A percentile compares a stretch with the other conserved stretches of the same genome.
Evolutionary conservation across 345 rosid species (phyloP).

Genomic region (Euphorbia lathyris): DNA sequence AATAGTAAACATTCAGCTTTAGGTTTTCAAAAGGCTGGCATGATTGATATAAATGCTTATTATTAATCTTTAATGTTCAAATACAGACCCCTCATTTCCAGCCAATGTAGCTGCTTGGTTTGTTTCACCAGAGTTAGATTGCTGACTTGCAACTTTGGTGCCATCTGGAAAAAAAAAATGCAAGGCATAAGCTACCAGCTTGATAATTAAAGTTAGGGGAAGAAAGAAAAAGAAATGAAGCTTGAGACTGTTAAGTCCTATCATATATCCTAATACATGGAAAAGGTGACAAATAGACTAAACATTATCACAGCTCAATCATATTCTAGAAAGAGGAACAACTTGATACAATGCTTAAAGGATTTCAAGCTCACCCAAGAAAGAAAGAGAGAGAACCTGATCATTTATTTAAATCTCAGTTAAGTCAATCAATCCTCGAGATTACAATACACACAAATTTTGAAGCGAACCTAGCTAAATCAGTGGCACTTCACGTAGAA

Average conservation of each 20-base stretch:
- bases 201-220: neutral
- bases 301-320: neutral
- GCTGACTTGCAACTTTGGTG: conserved; percentile 49
- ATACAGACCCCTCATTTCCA: conserved; percentile 62
- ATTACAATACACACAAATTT: neutral
- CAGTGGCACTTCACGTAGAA: neutral
- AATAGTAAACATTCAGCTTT: neutral
- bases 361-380: neutral
- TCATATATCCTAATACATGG: neutral
- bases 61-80: conserved; percentile 17
- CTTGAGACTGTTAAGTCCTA: neutral
- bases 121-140: conserved; percentile 25
- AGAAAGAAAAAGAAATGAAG: neutral
- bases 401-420: neutral
- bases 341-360: neutral
- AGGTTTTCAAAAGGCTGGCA: neutral
- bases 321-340: neutral
- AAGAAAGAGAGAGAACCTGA: neutral
- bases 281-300: neutral
- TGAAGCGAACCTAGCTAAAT: neutral
- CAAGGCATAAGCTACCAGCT: conserved; percentile 5
- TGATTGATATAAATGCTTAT: neutral
- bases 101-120: conserved; percentile 40
- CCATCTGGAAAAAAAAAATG: conserved; percentile 42
- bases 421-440: neutral